Base-by-base conservation (phyloP, 2,329 filamentous ascomycete species). In the Verticillium klebahnii region DNA sequence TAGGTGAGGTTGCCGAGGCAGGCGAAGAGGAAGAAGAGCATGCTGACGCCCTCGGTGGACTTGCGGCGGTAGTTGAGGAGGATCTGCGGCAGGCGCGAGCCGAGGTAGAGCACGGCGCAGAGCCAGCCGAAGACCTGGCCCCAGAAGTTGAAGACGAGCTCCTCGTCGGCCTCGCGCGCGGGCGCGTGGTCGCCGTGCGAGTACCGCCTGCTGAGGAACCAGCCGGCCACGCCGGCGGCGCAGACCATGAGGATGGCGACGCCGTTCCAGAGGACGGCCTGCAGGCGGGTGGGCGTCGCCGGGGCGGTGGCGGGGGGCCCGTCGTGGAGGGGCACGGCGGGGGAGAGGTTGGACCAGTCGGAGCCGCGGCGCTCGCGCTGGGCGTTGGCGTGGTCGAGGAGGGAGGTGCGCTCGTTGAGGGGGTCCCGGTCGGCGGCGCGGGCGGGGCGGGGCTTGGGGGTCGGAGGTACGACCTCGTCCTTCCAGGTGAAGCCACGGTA, bases 21-120 rank as follows among this genome's bases (percentile, higher is more conserved):
- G 5, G 95, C 95, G 73, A 99, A 98, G 25, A 98, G 81, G 79
- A 98, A 98, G 77, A 98, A 99, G 12, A 98, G 83, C 78, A 97
- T 88, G 66, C 91, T 94, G 23, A 99, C 89, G 3, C 95, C 95
- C 61, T 98, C 93, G 1, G 93, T 97, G 54, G 89, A 93, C 78
- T 96, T 96, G 65, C 95, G 89, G 23, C 91, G 87, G 79, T 92
- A 96, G 75, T 98, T 99, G 60, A 98, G 85, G 8, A 97, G 82
- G 1, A 99, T 82, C 77, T 99, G 95, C 0, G 95, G 95, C 7
- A 98, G 77, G 9, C 95, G 89, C 0, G 91, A 95, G 25, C 92
- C 92, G 12, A 98, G 90, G 71, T 99, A 98, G 5, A 97, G 82
- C 1, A 86, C 80, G 2, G 95, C 93, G 77, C 94, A 98, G 57